phyloP scores from a whole-genome alignment of 2,329 filamentous ascomycete species.

The Diplodia mutila region DNA sequence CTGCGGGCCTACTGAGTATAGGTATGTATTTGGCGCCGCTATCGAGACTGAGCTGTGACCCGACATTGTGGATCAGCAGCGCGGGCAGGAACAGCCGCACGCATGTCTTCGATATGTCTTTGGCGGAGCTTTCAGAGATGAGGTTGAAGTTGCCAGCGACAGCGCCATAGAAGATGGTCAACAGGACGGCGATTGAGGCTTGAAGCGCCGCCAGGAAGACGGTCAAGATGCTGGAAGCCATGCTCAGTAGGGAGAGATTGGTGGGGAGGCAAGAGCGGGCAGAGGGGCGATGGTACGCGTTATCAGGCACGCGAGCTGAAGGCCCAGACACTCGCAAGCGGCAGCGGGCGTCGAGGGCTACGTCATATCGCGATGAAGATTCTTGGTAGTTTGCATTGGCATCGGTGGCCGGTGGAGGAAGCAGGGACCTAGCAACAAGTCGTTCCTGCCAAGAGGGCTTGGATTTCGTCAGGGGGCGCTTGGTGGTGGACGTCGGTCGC shows the following conservation, averaged over 20 bases:
- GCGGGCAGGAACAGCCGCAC: slow-evolving; percentile 60
- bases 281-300: background rate
- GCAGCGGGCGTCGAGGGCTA: background rate
- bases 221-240: slow-evolving; percentile 34
- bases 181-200: slow-evolving; percentile 57
- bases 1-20: slow-evolving; percentile 47
- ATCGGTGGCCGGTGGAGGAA: background rate
- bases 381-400: background rate
- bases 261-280: background rate
- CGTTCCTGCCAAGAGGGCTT: background rate
- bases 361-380: slow-evolving; percentile 1
- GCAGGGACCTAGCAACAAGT: background rate
- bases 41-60: slow-evolving; percentile 53
- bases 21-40: slow-evolving; percentile 55
- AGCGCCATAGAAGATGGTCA: slow-evolving; percentile 59
- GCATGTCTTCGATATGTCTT: slow-evolving; percentile 57
- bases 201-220: slow-evolving; percentile 59
- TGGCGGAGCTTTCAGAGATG: slow-evolving; percentile 52
- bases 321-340: background rate
- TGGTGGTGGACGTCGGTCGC: background rate
- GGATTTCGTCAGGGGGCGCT: background rate
- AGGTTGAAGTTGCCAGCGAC: slow-evolving; percentile 56
- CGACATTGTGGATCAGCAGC: slow-evolving; percentile 58
- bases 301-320: slow-evolving; percentile 12
- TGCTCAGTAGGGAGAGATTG: background rate